Base-by-base conservation (phyloP, 768 basidiomycete species). In the Tricholoma sp. region DNA sequence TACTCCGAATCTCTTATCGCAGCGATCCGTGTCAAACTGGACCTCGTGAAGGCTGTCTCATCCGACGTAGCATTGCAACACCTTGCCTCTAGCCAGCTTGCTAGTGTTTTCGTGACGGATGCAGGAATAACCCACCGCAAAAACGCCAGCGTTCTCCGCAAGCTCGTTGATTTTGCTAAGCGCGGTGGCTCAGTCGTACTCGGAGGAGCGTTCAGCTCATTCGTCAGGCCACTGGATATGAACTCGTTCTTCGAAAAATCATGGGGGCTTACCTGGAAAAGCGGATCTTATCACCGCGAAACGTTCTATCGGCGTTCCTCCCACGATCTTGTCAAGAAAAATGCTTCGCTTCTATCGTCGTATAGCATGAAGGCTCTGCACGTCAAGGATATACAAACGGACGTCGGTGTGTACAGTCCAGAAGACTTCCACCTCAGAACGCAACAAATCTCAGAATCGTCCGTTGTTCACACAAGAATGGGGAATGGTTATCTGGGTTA, bases 321-420 rank as follows among this genome's bases (percentile, higher is more conserved):
- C 1, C 70, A 72, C 42, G 63, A 67, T 12, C 29, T 73, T 4
- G 68, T 65, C 0, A 66, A 65, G 56, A 53, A 55, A 6, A 74
- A 72, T 53, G 65, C 69, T 0, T 66, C 65, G 1, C 59, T 75
- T 6, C 53, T 50, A 2, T 18, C 47, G 4, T 65, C 69, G 0
- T 75, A 73, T 61, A 77, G 75, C 61, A 77, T 78, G 76, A 78
- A 78, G 61, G 69, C 74, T 0, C 59, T 75, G 4, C 70, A 74
- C 54, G 53, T 77, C 54, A 65, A 62, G 53, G 63, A 66, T 42
- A 67, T 74, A 39, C 50, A 59, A 7, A 57, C 66, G 11, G 68
- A 70, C 34, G 61, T 65, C 20, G 68, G 68, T 13, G 54, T 79
- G 0, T 78, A 80, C 56, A 45, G 34, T 15, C 59, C 69, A 2